Conservation (phyloP, 805 yeast genomes). For the Kuraishia borneana region DNA sequence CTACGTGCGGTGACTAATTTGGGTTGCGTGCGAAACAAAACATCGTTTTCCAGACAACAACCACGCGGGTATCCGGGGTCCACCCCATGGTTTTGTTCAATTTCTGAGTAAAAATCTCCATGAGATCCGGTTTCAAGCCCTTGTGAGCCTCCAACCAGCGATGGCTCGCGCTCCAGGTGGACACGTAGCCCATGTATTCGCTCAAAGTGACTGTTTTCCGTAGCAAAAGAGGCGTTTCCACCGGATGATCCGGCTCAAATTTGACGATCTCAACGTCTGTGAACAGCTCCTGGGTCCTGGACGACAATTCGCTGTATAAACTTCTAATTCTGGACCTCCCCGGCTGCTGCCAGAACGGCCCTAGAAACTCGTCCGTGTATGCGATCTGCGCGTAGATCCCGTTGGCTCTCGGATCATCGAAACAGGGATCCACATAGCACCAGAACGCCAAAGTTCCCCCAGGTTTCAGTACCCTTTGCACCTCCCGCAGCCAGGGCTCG, state of each 20-base stretch:
- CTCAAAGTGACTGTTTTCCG: slow-evolving; percentile 28
- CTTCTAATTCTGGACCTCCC: slow-evolving; percentile 50
- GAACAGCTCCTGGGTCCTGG: slow-evolving; percentile 30
- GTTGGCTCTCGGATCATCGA: slow-evolving; percentile 42
- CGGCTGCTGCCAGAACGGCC: slow-evolving; percentile 80
- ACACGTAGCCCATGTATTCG: slow-evolving; percentile 39
- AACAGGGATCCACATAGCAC: slow-evolving; percentile 69
- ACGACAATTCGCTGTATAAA: slow-evolving; percentile 27
- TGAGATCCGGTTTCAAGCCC: slow-evolving; percentile 29
- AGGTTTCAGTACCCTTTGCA: slow-evolving; percentile 22
- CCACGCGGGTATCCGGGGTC: slow-evolving; percentile 27
- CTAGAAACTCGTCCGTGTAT: slow-evolving; percentile 34
- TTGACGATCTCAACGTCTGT: slow-evolving; percentile 13
- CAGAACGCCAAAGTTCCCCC: slow-evolving; percentile 54
- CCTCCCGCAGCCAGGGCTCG: slow-evolving; percentile 15
- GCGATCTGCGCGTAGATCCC: slow-evolving; percentile 30
- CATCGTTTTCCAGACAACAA: slow-evolving; percentile 38
- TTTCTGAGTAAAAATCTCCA: slow-evolving; percentile 33
- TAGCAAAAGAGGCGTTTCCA: slow-evolving; percentile 12
- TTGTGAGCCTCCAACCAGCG: slow-evolving; percentile 33
- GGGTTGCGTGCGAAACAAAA: slow-evolving; percentile 32
- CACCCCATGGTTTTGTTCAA: slow-evolving; percentile 33
- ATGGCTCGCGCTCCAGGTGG: slow-evolving; percentile 67
- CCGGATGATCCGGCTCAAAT: slow-evolving; percentile 9
- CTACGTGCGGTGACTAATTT: background rate